Evolutionary conservation across 2,329 filamentous ascomycete genomes (phyloP).

Genomic region (Chrysoporthe deuterocubensis): DNA sequence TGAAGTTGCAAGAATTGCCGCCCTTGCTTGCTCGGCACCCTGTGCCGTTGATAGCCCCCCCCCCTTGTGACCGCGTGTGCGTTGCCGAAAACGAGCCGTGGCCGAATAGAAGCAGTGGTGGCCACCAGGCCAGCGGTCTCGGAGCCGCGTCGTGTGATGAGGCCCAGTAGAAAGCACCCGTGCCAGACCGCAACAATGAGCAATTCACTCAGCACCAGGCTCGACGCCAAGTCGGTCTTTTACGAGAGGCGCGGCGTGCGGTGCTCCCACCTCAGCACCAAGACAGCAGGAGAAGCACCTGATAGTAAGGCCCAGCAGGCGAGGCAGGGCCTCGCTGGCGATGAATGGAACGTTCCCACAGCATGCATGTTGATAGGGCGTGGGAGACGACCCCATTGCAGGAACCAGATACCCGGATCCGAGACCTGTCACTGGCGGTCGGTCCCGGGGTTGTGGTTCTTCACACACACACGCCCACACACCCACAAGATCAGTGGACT

Average conservation of each 20-base stretch:
- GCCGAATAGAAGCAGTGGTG: neutral
- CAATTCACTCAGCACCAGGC: neutral
- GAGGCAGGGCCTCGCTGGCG: neutral
- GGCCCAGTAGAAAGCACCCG: neutral
- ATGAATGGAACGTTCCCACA: neutral
- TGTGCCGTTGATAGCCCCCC: neutral
- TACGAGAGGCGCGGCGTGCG: too few species aligned
- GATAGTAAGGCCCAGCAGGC: neutral
- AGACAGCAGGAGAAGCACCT: slow-evolving; percentile 5
- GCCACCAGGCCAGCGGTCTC: neutral
- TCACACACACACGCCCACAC: neutral
- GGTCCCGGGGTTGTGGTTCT: slow-evolving; percentile 2
- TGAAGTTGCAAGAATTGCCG: slow-evolving; percentile 3
- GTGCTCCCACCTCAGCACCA: neutral
- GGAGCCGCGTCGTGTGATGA: neutral
- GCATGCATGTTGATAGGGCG: too few species aligned
- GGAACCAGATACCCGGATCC: slow-evolving; percentile 1
- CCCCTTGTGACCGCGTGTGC: neutral
- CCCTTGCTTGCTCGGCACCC: neutral
- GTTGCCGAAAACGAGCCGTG: too few species aligned
- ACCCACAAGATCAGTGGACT: neutral
- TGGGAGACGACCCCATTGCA: neutral
- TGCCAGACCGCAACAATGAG: too few species aligned
- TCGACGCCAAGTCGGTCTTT: neutral
- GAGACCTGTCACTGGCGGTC: slow-evolving; percentile 5